A percentile compares a stretch with the other conserved stretches of the same genome.
Conservation (phyloP, 371 early-diverging fungal species). For the Amoeboradix gromovi region DNA sequence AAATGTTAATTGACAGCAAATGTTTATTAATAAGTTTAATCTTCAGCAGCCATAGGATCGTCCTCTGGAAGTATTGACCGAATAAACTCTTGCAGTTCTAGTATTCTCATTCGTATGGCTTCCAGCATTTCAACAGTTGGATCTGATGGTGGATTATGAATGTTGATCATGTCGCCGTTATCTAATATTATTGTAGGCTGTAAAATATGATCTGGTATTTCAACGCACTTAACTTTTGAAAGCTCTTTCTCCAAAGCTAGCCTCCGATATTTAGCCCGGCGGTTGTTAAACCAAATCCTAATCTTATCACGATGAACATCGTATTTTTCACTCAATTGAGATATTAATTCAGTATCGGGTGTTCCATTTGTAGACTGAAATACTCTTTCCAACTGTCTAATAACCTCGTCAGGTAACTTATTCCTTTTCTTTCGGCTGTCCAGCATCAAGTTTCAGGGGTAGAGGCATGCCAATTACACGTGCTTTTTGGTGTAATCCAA, state of each 20-base stretch:
- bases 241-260: neutral
- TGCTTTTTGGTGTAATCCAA: too few relatives aligned
- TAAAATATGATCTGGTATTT: neutral
- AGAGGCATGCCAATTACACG: too few relatives aligned
- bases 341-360: neutral
- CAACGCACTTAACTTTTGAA: neutral
- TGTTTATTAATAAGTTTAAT: neutral
- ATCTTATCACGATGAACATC: neutral
- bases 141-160: neutral
- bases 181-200: neutral
- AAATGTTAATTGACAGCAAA: too few relatives aligned
- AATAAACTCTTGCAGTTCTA: neutral
- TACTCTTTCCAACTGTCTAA: neutral
- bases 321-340: neutral
- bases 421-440: neutral
- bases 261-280: neutral
- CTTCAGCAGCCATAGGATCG: neutral
- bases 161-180: neutral
- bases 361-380: neutral
- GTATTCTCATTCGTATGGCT: neutral
- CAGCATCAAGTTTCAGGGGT: neutral
- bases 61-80: neutral
- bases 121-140: neutral
- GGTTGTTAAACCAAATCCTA: neutral
- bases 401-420: neutral